Conservation (phyloP, 1,284 basidiomycete genomes). For the Ganoderma meredithae region DNA sequence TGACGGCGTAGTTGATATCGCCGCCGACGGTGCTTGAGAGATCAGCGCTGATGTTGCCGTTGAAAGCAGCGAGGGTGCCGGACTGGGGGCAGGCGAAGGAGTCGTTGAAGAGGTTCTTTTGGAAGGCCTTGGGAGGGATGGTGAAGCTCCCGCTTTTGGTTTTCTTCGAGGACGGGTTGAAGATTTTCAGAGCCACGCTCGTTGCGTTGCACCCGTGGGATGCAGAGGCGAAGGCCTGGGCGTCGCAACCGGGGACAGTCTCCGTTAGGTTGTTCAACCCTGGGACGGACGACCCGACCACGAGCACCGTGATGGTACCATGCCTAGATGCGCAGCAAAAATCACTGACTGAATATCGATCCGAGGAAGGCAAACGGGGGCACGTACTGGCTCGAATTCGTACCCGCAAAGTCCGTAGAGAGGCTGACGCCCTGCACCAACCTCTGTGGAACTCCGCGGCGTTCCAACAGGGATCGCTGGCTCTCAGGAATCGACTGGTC, state of each 20-base stretch:
- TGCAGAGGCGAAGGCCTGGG: not conserved
- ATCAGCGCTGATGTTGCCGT: not conserved
- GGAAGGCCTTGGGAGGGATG: constrained; percentile 11
- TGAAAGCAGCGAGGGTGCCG: not conserved
- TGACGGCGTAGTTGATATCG: not conserved
- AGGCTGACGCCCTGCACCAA: constrained; percentile 50
- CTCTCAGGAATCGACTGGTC: constrained; percentile 49
- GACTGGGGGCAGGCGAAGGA: constrained; percentile 13
- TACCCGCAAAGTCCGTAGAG: constrained; percentile 49
- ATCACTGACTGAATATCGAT: not conserved
- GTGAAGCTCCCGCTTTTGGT: not conserved
- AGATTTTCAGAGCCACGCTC: not conserved
- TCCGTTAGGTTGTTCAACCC: not conserved
- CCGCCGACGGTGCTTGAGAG: constrained; percentile 6
- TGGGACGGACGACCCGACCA: not conserved
- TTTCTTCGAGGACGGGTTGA: not conserved
- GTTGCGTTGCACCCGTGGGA: not conserved
- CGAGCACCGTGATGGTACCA: not conserved
- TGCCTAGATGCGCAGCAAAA: not conserved
- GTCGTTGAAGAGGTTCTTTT: not conserved
- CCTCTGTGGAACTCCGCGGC: constrained; percentile 42
- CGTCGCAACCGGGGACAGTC: not conserved
- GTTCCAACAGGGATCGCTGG: constrained; percentile 40
- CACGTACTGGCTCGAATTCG: constrained; percentile 43
- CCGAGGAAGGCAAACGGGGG: too few species aligned